Base-by-base conservation (phyloP, 441 rosid genomes). In the Pelargonium australe region DNA sequence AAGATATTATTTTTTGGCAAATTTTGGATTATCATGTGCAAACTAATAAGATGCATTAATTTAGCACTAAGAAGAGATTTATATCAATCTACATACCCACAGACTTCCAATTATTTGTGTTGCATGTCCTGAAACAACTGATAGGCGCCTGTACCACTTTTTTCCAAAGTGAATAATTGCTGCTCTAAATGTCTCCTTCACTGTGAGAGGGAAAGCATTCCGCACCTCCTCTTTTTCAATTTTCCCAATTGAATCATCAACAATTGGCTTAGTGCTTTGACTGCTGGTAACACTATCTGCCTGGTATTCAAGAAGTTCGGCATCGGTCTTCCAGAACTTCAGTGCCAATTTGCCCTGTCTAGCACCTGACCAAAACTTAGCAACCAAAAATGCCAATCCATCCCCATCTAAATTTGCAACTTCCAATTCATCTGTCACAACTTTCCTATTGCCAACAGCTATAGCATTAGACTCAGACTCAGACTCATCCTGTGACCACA, bases 101-200 rank as follows among this genome's bases (percentile, higher is more conserved):
- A 89, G 73, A 78, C 84, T 79, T 69, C 80, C 76, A 23, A 83
- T 67, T 45, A 89, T 72, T 75, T 80, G 91, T 79, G 74, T 63
- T 55, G 78, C 77, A 64, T 82, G 77, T 70, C 81, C 82, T 85
- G 91, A 81, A 75, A 90, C 71, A 68, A 87, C 86, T 61, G 85
- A 87, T 70, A 90, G 75, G 78, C 93, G 95, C 80, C 87, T 84
- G 62, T 85, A 82, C 83, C 88, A 90, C 81, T 87, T 92, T 74
- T 80, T 86, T 44, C 85, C 86, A 69, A 92, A 85, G 72, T 77
- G 91, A 75, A 73, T 57, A n/a, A 85, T 63, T 40, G 89, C 96
- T 75, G 89, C 89, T 83, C 85, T 90, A 68, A 95, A 71, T 41
- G 91, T 86, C 77, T 85, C 89, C 86, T 90, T 92, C 66, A 86